Percentiles rank a stretch among this genome's conserved stretches.
Conservation (phyloP, 2,329 filamentous ascomycete genomes). For the Fusarium vanettenii region DNA sequence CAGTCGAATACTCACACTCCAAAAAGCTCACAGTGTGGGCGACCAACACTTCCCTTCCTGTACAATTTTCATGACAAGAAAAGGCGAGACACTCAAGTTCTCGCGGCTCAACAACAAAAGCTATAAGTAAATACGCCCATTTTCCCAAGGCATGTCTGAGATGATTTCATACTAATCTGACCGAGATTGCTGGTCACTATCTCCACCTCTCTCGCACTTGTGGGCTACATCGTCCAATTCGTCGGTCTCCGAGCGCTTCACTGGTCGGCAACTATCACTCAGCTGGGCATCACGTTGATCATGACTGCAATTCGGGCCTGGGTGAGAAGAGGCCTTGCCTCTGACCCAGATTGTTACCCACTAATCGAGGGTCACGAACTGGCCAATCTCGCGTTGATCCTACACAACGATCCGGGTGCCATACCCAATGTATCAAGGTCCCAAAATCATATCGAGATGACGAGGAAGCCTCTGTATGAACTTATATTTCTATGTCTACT, state of each 20-base stretch:
- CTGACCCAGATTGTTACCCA: neutral
- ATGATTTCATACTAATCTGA: neutral
- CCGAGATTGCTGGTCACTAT: neutral
- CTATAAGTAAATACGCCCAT: neutral
- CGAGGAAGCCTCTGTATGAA: too few relatives aligned
- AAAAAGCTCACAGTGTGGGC: neutral
- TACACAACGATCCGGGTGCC: fast-evolving
- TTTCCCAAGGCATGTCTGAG: neutral
- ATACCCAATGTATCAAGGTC: too few relatives aligned
- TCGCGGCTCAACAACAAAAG: neutral
- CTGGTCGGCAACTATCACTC: neutral
- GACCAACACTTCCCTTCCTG: neutral
- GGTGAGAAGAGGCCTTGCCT: neutral
- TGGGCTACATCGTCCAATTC: neutral
- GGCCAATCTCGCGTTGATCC: neutral
- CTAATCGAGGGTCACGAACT: fast-evolving
- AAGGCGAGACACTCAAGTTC: neutral
- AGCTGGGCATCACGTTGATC: neutral
- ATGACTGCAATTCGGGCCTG: neutral
- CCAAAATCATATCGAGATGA: too few relatives aligned
- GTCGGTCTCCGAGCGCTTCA: neutral
- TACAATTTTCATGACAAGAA: neutral
- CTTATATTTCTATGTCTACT: too few relatives aligned
- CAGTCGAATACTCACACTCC: neutral
- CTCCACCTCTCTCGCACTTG: neutral